Conservation (phyloP, 2,329 filamentous ascomycete genomes). For the Exophiala sp. region DNA sequence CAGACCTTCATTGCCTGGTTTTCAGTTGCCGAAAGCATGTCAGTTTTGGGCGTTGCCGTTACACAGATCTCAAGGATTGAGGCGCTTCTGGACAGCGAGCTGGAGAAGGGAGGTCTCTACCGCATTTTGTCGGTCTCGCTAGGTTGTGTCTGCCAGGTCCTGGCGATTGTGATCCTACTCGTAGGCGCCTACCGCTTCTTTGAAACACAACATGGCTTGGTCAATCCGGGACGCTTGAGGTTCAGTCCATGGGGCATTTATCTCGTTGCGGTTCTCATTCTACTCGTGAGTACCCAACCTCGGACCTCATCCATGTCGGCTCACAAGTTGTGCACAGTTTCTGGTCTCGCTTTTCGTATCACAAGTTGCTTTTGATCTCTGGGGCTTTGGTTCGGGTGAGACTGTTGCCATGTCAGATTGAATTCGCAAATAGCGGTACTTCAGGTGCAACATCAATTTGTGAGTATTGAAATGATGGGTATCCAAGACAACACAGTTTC, state of each 20-base stretch:
- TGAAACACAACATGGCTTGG: no score
- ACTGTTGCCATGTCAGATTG: no score
- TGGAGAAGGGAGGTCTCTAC: slow-evolving; percentile 15
- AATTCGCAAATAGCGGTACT: no score
- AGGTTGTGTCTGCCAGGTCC: slow-evolving; percentile 44
- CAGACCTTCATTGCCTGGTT: slow-evolving; percentile 20
- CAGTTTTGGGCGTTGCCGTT: slow-evolving; percentile 14
- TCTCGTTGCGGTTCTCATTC: background rate
- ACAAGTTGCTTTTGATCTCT: no score
- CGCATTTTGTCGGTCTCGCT: slow-evolving; percentile 6
- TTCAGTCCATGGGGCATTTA: background rate
- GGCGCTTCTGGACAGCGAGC: slow-evolving; percentile 6
- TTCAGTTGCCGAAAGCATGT: slow-evolving; percentile 9
- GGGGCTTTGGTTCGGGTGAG: no score
- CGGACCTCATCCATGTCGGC: background rate
- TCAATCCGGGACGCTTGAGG: no score
- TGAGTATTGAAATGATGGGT: no score
- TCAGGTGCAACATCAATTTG: no score
- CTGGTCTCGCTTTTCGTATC: background rate
- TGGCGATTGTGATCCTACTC: slow-evolving; percentile 44
- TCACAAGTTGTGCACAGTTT: background rate
- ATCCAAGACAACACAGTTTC: no score
- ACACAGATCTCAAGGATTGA: slow-evolving; percentile 14
- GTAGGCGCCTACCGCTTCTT: slow-evolving; percentile 54
- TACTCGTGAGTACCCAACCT: background rate